Conservation (phyloP, 2,329 filamentous ascomycete genomes). For the Colletotrichum sp. region DNA sequence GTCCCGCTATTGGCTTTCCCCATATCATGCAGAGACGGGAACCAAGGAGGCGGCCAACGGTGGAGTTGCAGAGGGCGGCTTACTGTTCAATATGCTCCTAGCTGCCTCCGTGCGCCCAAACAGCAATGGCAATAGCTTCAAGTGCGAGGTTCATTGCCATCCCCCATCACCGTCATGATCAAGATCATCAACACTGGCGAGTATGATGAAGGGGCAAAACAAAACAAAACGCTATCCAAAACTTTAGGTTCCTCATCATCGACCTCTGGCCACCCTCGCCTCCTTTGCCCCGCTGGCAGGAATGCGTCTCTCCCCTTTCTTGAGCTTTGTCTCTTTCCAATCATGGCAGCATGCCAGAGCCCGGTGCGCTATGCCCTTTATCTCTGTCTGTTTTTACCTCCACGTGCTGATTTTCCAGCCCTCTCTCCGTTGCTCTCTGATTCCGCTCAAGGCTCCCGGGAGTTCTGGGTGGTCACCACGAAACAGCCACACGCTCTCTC, state of each 20-base stretch:
- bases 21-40: neutral
- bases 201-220: neutral
- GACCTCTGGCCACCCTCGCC: neutral
- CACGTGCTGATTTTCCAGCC: neutral
- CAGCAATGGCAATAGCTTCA: conserved; percentile 12
- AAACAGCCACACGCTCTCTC: neutral
- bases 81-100: neutral
- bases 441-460: neutral
- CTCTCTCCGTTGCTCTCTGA: neutral
- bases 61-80: conserved; percentile 11
- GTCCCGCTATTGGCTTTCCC: conserved; percentile 14
- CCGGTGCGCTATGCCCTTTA: neutral
- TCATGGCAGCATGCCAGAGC: conserved; percentile 8
- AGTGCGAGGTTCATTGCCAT: neutral
- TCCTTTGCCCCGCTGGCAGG: conserved; percentile 6
- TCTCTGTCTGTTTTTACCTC: neutral
- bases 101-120: neutral
- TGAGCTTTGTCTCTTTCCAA: conserved; percentile 15
- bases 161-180: neutral
- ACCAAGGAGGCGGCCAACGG: conserved; percentile 8
- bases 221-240: neutral
- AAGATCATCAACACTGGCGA: neutral
- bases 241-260: neutral
- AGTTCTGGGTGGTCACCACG: neutral
- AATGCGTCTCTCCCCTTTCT: conserved; percentile 10